Evolutionary conservation across 2,329 filamentous ascomycete species (phyloP).

Genomic region (Tolypocladium pustulatum): DNA sequence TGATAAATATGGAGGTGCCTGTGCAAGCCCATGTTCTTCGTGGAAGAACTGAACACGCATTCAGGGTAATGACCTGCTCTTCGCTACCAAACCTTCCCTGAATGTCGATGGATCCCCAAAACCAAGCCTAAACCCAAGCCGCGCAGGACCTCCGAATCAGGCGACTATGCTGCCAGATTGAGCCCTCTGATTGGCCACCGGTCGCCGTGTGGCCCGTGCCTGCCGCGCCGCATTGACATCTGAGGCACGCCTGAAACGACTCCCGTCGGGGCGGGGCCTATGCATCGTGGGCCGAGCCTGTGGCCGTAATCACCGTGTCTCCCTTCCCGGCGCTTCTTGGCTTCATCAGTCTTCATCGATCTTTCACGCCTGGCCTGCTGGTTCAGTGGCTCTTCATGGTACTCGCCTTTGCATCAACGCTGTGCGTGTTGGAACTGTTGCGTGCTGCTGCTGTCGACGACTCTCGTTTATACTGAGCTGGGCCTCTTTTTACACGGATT

Average conservation of each 20-base stretch:
- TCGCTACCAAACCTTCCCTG: neutral
- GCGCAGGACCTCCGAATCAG: constrained; percentile 9
- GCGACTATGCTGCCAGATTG: constrained; percentile 8
- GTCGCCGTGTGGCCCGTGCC: constrained; percentile 8
- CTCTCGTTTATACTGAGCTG: neutral
- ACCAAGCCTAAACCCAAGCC: neutral
- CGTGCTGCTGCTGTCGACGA: neutral
- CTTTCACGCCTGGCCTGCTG: neutral
- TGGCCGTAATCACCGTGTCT: neutral
- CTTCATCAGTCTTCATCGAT: neutral
- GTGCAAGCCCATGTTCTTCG: too few species aligned
- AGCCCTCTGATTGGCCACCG: constrained; percentile 13
- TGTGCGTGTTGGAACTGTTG: neutral
- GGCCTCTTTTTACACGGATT: neutral
- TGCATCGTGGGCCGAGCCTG: neutral
- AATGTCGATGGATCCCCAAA: neutral
- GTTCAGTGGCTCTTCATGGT: neutral
- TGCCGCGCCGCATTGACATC: constrained; percentile 9
- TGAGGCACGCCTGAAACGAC: constrained; percentile 2
- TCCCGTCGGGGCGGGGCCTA: neutral
- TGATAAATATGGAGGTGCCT: neutral
- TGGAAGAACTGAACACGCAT: neutral
- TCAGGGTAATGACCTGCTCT: neutral
- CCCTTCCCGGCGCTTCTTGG: neutral
- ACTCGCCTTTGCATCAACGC: neutral